A percentile compares a stretch with the other conserved stretches of the same genome.
Evolutionary conservation across 2,329 filamentous ascomycete genomes (phyloP).

Genomic region (Aspergillus sp.): DNA sequence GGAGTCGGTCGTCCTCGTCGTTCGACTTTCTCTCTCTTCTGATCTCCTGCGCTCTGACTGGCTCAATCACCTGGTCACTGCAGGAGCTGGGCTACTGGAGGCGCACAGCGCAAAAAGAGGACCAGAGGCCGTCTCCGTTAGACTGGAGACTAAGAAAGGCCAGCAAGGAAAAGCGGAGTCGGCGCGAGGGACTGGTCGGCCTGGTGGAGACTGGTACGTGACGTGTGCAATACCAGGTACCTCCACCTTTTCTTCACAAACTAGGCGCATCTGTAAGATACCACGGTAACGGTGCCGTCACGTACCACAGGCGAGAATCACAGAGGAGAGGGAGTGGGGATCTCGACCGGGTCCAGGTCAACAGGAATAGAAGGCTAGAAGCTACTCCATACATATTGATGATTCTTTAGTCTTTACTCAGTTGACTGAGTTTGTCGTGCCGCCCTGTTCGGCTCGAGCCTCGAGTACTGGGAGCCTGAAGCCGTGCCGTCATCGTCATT

Average conservation of each 20-base stretch:
- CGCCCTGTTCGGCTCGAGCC: too few species aligned
- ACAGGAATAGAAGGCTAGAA: too few species aligned
- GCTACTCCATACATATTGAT: too few species aligned
- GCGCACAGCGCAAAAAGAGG: slow-evolving; percentile 2
- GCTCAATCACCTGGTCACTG: slow-evolving; percentile 3
- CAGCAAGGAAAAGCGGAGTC: slow-evolving; percentile 19
- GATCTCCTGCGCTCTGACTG: neutral
- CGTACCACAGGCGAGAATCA: neutral
- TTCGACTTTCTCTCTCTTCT: neutral
- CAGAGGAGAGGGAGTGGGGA: neutral
- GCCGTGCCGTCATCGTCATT: neutral
- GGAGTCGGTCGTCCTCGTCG: neutral
- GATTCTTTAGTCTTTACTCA: neutral
- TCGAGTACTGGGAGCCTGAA: neutral
- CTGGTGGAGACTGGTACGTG: too few species aligned
- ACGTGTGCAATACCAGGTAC: slow-evolving; percentile 5
- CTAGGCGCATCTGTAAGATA: neutral
- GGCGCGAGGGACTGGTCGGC: slow-evolving; percentile 18
- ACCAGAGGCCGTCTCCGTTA: neutral
- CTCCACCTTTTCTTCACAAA: neutral
- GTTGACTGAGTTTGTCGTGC: neutral
- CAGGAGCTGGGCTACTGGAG: slow-evolving; percentile 13
- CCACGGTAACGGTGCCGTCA: neutral
- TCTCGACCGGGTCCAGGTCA: neutral
- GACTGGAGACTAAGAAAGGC: neutral